phyloP scores from a whole-genome alignment of 1,284 basidiomycete species.

The Pyrrhoderma noxium region DNA sequence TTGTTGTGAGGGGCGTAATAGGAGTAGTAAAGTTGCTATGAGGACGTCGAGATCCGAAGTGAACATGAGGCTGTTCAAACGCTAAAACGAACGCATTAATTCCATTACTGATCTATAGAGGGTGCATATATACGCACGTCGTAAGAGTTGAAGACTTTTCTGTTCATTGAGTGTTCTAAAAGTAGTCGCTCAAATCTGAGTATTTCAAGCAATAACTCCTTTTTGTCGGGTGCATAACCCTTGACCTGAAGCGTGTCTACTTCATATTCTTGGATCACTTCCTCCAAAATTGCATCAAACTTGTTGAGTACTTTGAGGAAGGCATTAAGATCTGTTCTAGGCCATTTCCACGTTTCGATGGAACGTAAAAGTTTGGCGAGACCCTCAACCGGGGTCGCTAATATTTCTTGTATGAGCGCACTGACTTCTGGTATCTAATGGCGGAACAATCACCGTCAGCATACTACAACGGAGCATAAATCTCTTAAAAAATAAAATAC shows the following conservation, averaged over 20 bases:
- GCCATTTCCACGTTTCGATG: conserved; percentile 87
- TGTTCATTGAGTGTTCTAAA: conserved; percentile 95
- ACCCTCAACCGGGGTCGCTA: conserved; percentile 57
- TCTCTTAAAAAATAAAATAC: conserved; percentile 23
- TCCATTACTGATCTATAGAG: conserved; percentile 15
- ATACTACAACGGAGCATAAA: conserved; percentile 6
- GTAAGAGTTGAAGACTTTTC: conserved; percentile 95
- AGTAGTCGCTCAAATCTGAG: conserved; percentile 85
- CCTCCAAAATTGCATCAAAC: conserved; percentile 85
- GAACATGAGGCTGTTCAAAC: conserved; percentile 82
- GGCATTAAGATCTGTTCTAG: conserved; percentile 92
- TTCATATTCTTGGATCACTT: conserved; percentile 76
- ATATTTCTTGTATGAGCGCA: conserved; percentile 65
- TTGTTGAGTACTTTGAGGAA: conserved; percentile 96
- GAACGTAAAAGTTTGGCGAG: conserved; percentile 54
- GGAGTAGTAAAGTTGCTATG: conserved; percentile 75
- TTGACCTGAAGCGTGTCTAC: conserved; percentile 78
- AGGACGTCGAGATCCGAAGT: conserved; percentile 89
- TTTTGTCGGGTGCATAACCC: conserved; percentile 72
- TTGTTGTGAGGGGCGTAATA: conserved; percentile 91
- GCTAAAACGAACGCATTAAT: conserved; percentile 40
- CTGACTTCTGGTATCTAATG: conserved; percentile 66
- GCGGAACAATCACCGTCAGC: conserved; percentile 14
- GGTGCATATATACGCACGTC: conserved; percentile 59
- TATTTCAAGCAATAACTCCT: conserved; percentile 74